phyloP scores from a whole-genome alignment of 768 basidiomycete species.

The Tulasnella sp. region DNA sequence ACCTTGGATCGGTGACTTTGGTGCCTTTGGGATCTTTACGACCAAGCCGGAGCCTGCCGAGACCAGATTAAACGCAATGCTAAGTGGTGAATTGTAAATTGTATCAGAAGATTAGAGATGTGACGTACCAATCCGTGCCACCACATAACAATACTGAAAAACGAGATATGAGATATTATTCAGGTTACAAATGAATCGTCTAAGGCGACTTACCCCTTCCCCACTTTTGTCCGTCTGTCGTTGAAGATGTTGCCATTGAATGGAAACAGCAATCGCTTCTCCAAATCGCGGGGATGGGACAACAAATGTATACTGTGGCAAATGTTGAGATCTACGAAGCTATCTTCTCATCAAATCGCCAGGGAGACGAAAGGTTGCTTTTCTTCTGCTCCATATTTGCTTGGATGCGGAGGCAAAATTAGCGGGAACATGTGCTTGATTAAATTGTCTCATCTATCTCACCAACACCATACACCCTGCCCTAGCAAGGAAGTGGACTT shows the following conservation, averaged over 20 bases:
- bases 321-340: too few species aligned
- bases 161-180: neutral
- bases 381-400: too few species aligned
- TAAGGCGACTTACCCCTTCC: slow-evolving; percentile 6
- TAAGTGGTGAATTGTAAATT: slow-evolving; percentile 15
- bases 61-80: slow-evolving; percentile 9
- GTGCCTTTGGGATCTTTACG: slow-evolving; percentile 54
- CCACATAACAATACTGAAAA: slow-evolving; percentile 67
- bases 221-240: slow-evolving; percentile 10
- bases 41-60: slow-evolving; percentile 59
- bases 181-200: neutral
- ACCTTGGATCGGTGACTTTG: slow-evolving; percentile 5
- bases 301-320: too few species aligned
- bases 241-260: neutral
- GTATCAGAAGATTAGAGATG: slow-evolving; percentile 14
- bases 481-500: too few species aligned
- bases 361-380: too few species aligned
- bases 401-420: too few species aligned
- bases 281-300: too few species aligned
- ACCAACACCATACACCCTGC: too few species aligned
- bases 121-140: slow-evolving; percentile 74
- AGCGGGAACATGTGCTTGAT: too few species aligned
- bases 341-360: too few species aligned
- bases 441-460: too few species aligned
- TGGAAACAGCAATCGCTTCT: too few species aligned